phyloP scores from a whole-genome alignment of 257 asterid species.

The Salvia splendens region DNA sequence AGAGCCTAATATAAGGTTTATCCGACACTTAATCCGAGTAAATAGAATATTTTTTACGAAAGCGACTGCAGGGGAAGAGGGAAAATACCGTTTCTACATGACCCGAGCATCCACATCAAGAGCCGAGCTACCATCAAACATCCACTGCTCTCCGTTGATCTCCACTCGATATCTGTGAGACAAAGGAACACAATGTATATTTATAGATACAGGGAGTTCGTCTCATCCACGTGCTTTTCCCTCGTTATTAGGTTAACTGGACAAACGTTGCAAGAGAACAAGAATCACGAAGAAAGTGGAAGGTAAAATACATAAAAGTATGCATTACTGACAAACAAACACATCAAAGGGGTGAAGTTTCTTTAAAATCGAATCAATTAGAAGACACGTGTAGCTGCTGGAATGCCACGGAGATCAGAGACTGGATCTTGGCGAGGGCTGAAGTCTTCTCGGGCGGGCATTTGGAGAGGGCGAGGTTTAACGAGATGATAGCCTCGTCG shows the following conservation, averaged over 20 bases:
- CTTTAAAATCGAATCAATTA: constrained; percentile 32
- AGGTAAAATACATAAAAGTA: not conserved
- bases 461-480: constrained; percentile 54
- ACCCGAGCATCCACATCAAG: constrained; percentile 21
- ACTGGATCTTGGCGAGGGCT: constrained; percentile 58
- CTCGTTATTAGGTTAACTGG: not conserved
- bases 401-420: constrained; percentile 52
- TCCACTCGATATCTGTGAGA: constrained; percentile 9
- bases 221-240: not conserved
- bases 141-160: not conserved
- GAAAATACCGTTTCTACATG: not conserved
- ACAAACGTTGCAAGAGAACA: not conserved
- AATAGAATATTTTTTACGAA: not conserved
- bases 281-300: not conserved
- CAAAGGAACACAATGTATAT: not conserved
- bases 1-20: not conserved
- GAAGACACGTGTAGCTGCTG: constrained; percentile 38
- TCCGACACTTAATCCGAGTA: not conserved
- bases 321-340: not conserved
- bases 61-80: constrained; percentile 7
- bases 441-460: constrained; percentile 59
- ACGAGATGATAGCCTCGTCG: constrained; percentile 47
- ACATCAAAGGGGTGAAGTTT: not conserved
- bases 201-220: not conserved
- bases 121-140: not conserved